phyloP scores from a whole-genome alignment of 75 land plant species.

The Chamaecyparis obtusa region DNA sequence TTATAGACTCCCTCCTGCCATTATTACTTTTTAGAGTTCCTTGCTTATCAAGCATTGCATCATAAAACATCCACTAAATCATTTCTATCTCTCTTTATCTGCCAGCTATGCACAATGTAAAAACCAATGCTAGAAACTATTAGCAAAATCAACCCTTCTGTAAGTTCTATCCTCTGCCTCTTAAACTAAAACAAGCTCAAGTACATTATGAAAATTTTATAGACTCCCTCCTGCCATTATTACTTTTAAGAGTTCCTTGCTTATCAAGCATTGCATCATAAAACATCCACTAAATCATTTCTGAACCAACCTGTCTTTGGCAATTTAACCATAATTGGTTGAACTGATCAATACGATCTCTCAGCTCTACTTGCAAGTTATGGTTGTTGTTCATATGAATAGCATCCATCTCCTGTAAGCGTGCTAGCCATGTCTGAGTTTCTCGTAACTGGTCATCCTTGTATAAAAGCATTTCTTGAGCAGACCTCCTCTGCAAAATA shows the following conservation, averaged over 20 bases:
- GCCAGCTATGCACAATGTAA: slow-evolving; percentile 42
- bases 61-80: background rate
- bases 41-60: background rate
- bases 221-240: background rate
- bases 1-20: background rate
- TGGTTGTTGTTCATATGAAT: slow-evolving; percentile 62
- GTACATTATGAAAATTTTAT: background rate
- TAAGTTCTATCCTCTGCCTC: background rate
- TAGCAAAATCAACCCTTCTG: slow-evolving; percentile 3
- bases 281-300: background rate
- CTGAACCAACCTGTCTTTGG: slow-evolving; percentile 71
- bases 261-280: background rate
- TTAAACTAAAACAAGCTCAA: background rate
- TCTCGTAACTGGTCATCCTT: slow-evolving; percentile 93
- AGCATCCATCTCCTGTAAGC: slow-evolving; percentile 85
- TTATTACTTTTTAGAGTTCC: background rate
- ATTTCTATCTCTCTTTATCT: too few relatives aligned
- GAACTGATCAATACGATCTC: slow-evolving; percentile 86
- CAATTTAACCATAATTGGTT: slow-evolving; percentile 81
- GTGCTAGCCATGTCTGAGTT: slow-evolving; percentile 88
- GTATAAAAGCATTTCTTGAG: slow-evolving; percentile 75
- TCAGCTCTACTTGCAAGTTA: slow-evolving; percentile 80
- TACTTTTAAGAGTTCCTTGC: background rate
- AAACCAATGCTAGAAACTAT: background rate
- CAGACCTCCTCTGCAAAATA: slow-evolving; percentile 63